Evolutionary conservation across 2,329 filamentous ascomycete genomes (phyloP), one percentile per base, ranked within the genome.

Genomic region (Nigrospora oryzae): DNA sequence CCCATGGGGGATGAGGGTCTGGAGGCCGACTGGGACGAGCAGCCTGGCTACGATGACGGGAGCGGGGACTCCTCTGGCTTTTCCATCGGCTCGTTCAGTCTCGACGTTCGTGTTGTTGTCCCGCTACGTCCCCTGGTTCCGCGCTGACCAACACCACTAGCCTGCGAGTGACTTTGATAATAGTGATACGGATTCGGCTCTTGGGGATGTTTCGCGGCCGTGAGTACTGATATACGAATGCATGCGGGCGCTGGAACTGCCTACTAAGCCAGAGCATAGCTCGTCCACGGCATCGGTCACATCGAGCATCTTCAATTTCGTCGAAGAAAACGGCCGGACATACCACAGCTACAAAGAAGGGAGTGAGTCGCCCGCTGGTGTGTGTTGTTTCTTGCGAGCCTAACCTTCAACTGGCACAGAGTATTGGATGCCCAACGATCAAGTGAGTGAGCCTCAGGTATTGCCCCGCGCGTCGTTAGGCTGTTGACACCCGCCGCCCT

Each of bases 311-410:
- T 57, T 51, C 36, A 30, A 56, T 37, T 57, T 56, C 19, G 53
- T 56, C 19, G 44, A 48, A 31, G 49, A 55, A 38, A 50, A 55
- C 30, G 55, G 55, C 11, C 48, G 54, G 34, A 56, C 53, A 10
- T 57, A 54, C 38, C 55, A 57, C 32, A 43, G 49, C 14, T 57
- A 57, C 40, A 56, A 57, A 43, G 47, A 54, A 46, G 54, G 55
- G 17, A 54, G 54, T 57, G 19, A 53, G 53, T 51, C 28, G 4
- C 36, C 36, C 8, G 5, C 19, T 13, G 5, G 5, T 15, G 7
- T 32, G 15, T 32, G 14, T 33, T 19, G 40, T 3, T 32, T 6
- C 12, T n/a, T 12, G 15, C 28, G 19, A 19, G n/a, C 16, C 23
- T 23, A 4, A 28, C 36, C 41, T 5, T 28, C 43, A 23, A 15